phyloP scores from a whole-genome alignment of 2,329 filamentous ascomycete species.

The Nannizzia gypsea region DNA sequence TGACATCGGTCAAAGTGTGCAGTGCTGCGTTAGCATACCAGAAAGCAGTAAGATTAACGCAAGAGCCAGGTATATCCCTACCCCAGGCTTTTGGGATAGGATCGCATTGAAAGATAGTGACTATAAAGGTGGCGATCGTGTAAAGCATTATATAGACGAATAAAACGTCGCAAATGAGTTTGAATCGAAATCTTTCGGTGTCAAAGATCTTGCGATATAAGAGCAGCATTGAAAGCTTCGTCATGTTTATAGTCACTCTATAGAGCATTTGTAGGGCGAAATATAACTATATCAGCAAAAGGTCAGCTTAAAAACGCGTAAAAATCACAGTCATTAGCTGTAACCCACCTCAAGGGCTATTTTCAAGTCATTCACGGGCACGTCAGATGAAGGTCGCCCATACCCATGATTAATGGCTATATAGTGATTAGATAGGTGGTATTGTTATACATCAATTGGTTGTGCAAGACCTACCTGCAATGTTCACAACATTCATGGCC shows the following conservation, averaged over 20 bases:
- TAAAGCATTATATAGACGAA: constrained; percentile 36
- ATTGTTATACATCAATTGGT: not conserved
- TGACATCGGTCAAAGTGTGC: constrained; percentile 26
- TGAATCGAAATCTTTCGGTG: constrained; percentile 38
- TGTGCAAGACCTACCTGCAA: constrained; percentile 14
- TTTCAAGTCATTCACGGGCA: constrained; percentile 17
- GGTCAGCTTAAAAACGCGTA: not conserved
- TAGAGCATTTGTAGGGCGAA: constrained; percentile 44
- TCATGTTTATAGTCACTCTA: constrained; percentile 44
- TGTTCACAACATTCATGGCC: constrained; percentile 19
- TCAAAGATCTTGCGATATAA: constrained; percentile 46
- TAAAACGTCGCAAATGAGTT: constrained; percentile 32
- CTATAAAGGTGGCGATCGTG: constrained; percentile 35
- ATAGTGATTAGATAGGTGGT: not conserved
- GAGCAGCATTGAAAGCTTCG: constrained; percentile 42
- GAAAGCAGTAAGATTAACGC: constrained; percentile 37
- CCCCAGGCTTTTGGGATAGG: constrained; percentile 40
- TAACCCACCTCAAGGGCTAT: constrained; percentile 18
- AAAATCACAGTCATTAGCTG: not conserved
- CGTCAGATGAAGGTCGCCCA: constrained; percentile 16
- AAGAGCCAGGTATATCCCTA: constrained; percentile 29
- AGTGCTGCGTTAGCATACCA: constrained; percentile 40
- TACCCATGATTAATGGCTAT: constrained; percentile 22
- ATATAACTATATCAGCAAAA: constrained; percentile 31
- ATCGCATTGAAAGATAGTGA: constrained; percentile 41